Conservation (phyloP, 2,329 filamentous ascomycete genomes). For the Aspergillus sp. region DNA sequence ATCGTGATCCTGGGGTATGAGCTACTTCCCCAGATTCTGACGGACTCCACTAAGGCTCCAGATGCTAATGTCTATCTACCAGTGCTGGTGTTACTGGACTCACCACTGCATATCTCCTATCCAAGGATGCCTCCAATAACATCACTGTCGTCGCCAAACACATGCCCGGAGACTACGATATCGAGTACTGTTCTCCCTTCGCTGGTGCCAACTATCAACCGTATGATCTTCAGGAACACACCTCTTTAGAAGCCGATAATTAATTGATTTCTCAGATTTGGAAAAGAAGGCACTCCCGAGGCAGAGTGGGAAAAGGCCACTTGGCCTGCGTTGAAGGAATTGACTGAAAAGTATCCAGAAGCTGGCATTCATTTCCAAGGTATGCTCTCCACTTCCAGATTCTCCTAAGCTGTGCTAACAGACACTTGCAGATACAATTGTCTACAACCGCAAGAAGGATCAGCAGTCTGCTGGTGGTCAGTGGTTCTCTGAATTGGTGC, state of each 20-base stretch:
- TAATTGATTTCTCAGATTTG: slow-evolving; percentile 28
- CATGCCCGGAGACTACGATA: slow-evolving; percentile 90
- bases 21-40: neutral
- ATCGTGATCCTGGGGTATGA: slow-evolving; percentile 38
- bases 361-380: slow-evolving; percentile 77
- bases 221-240: slow-evolving; percentile 41
- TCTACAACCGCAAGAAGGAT: slow-evolving; percentile 64
- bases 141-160: slow-evolving; percentile 77
- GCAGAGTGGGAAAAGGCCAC: slow-evolving; percentile 58
- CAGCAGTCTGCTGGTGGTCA: slow-evolving; percentile 47
- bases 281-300: slow-evolving; percentile 31
- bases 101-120: slow-evolving; percentile 60
- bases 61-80: slow-evolving; percentile 3
- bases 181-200: slow-evolving; percentile 87
- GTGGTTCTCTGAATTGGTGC: slow-evolving; percentile 64
- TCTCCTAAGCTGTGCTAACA: neutral
- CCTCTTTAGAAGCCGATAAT: slow-evolving; percentile 3
- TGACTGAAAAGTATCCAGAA: slow-evolving; percentile 64
- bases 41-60: slow-evolving; percentile 4
- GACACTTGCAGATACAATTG: slow-evolving; percentile 42
- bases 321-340: slow-evolving; percentile 58
- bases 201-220: slow-evolving; percentile 77
- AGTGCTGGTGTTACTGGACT: slow-evolving; percentile 64
- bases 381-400: slow-evolving; percentile 20
- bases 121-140: slow-evolving; percentile 50